Evolutionary conservation across 208 protist species (phyloP).

Genomic region (Leishmania guyanensis): DNA sequence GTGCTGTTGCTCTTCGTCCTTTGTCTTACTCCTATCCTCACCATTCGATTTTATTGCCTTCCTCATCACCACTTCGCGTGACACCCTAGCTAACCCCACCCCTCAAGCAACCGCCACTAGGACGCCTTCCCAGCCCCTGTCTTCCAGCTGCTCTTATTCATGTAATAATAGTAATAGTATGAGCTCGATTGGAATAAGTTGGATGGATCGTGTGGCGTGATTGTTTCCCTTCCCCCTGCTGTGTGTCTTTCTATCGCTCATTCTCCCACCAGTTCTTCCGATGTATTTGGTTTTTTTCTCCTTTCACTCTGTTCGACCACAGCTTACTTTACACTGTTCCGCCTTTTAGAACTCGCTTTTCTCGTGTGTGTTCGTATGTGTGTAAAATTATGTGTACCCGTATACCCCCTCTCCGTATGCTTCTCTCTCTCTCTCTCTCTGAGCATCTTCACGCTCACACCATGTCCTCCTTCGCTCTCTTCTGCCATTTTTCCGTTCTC

Average conservation of each 20-base stretch:
- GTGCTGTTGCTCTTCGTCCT: background rate
- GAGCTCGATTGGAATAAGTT: background rate
- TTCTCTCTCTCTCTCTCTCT: background rate
- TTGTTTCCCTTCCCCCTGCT: background rate
- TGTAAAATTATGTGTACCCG: background rate
- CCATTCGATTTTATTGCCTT: background rate
- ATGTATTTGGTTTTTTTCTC: background rate
- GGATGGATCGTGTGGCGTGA: background rate
- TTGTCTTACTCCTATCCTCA: background rate
- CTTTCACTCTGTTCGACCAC: background rate
- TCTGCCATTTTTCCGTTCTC: slow-evolving; percentile 1
- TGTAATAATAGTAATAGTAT: background rate
- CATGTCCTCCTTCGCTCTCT: background rate
- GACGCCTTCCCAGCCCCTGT: background rate
- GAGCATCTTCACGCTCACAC: background rate
- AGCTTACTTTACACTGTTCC: background rate
- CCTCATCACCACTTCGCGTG: background rate
- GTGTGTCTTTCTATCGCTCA: background rate
- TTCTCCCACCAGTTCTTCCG: no score
- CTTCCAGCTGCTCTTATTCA: background rate
- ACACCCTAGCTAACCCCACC: background rate
- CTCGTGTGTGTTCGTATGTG: background rate
- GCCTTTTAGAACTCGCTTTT: background rate
- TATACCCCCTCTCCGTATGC: background rate
- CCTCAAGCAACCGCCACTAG: background rate